Evolutionary conservation across 345 rosid species (phyloP), one percentile per base, ranked within the genome.

Genomic region (Syzygium grande): DNA sequence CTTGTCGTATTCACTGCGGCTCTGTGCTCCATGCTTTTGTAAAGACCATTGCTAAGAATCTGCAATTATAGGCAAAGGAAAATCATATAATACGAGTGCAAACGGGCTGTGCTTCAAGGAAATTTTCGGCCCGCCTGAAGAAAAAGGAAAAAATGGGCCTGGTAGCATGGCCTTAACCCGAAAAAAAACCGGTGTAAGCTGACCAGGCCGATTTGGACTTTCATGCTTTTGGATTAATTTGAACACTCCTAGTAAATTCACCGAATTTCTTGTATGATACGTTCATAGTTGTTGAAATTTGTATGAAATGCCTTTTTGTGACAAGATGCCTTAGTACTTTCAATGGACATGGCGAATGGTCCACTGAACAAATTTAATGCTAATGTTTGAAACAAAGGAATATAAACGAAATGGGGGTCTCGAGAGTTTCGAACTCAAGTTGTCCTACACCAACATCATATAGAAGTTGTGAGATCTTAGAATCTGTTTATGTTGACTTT

Each of bases 11-110:
- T 89, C 52, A 87, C 89, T 1, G 83, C 86, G 38, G 51, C 89
- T 27, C 87, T 85, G 27, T 83, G 89, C 87, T 89, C 92, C 14
- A 86, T 30, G 86, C 92, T 89, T 1, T 34, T 63, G 27, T 87
- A 90, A n/a, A 73, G 14, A n/a, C 89, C 92, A 68, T 87, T 89
- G 43, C 86, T 87, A 21, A 89, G n/a, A 15, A 85, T 87, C 90
- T 89, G 78, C 53, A 9, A 22, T 43, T 21, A 13, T 25, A 27
- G 51, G 78, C 43, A 30, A 65, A 30, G 11, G 78, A 34, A 65
- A 65, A 65, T 65, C 78, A 30, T 30, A 34, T 65, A 11, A 65
- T 4, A 30, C 43, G 9, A 16, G 23, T 65, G 5, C 43, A 65
- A 65, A 30, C 43, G 22, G 78, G 78, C 78, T 30, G 22, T 41